Conservation (phyloP, 352 stramenopile species). For the Globisporangium cylindrosporum region DNA sequence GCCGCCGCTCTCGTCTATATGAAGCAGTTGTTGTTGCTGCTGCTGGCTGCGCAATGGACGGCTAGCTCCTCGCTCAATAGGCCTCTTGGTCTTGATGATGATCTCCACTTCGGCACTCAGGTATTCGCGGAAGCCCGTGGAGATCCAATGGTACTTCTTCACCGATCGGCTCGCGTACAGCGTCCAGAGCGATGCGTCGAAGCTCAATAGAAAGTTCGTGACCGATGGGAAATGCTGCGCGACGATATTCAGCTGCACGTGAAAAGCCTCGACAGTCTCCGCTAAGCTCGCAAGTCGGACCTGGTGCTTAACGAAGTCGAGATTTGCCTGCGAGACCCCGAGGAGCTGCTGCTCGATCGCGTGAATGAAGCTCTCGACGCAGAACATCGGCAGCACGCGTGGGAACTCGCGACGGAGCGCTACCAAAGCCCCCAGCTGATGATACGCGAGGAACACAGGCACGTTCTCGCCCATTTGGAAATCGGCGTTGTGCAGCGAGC, state of each 20-base stretch:
- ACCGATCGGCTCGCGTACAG: slow-evolving; percentile 63
- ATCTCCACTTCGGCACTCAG: slow-evolving; percentile 54
- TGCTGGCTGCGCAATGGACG: neutral
- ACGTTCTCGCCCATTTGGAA: slow-evolving; percentile 39
- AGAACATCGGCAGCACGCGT: slow-evolving; percentile 70
- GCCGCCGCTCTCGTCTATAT: neutral
- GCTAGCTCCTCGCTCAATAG: slow-evolving; percentile 16
- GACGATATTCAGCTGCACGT: slow-evolving; percentile 1
- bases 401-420: slow-evolving; percentile 49
- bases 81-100: slow-evolving; percentile 46
- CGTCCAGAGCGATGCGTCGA: slow-evolving; percentile 69
- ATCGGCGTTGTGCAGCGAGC: slow-evolving; percentile 45
- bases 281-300: slow-evolving; percentile 55
- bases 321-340: slow-evolving; percentile 57
- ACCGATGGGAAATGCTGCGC: slow-evolving; percentile 23
- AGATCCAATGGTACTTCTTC: slow-evolving; percentile 61
- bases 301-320: slow-evolving; percentile 53
- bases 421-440: slow-evolving; percentile 53
- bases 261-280: slow-evolving; percentile 10
- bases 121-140: slow-evolving; percentile 22
- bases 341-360: slow-evolving; percentile 61
- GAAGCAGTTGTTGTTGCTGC: neutral
- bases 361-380: slow-evolving; percentile 60
- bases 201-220: slow-evolving; percentile 49
- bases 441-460: slow-evolving; percentile 60